A percentile compares a stretch with the other conserved stretches of the same genome.
Conservation (phyloP, 139 green algal genomes). For the Nannochloris sp. region DNA sequence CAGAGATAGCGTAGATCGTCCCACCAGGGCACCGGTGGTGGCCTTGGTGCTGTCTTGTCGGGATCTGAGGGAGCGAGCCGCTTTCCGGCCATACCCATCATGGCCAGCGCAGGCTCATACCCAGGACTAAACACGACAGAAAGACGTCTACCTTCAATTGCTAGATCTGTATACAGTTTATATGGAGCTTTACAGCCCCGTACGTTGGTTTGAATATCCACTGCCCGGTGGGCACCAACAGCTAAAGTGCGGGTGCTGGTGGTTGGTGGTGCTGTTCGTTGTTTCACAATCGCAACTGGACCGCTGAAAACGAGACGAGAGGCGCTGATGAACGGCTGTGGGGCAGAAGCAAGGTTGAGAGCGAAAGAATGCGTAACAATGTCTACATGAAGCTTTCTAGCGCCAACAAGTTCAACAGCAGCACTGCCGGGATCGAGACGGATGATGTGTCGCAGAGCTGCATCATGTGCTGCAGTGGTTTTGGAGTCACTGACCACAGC, state of each 20-base stretch:
- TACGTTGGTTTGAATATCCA: constrained; percentile 26
- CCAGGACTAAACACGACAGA: constrained; percentile 36
- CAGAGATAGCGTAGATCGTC: constrained; percentile 51
- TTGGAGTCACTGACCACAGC: constrained; percentile 21
- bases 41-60: constrained; percentile 13
- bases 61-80: constrained; percentile 31
- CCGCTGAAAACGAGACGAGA: constrained; percentile 20
- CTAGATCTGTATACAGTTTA: constrained; percentile 67
- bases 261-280: constrained; percentile 39
- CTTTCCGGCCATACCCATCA: constrained; percentile 42
- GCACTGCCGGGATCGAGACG: constrained; percentile 33
- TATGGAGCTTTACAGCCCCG: constrained; percentile 37
- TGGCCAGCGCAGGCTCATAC: constrained; percentile 43
- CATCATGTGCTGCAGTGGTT: neutral
- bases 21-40: constrained; percentile 36
- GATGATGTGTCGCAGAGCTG: constrained; percentile 8
- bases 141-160: constrained; percentile 23
- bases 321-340: constrained; percentile 30
- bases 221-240: constrained; percentile 39
- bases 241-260: constrained; percentile 3
- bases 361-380: constrained; percentile 11
- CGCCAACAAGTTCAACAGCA: constrained; percentile 18
- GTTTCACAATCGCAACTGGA: constrained; percentile 41
- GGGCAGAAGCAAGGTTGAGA: constrained; percentile 26
- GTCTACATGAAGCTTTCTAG: constrained; percentile 42